A percentile compares a stretch with the other conserved stretches of the same genome.
These are phyloP conservation scores for Eucalyptus decipiens DNA, from an alignment of 345 rosid species.

Conservation along the genomic window DNA sequence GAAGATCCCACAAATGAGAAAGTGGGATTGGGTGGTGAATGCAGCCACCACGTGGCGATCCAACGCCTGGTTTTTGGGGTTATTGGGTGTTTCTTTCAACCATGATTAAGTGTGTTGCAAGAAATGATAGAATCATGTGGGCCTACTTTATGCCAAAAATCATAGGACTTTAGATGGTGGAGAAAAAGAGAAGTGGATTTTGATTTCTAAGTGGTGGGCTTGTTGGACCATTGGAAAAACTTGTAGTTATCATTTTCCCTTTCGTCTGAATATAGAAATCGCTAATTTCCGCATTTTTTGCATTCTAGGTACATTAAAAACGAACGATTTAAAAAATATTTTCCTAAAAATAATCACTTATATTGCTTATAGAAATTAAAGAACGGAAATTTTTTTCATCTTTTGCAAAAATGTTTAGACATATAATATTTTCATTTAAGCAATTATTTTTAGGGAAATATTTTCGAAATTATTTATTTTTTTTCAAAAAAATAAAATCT, in stretches of 20 bases:
- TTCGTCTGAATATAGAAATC: not conserved
- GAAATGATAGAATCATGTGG: not conserved
- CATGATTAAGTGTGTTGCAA: not conserved
- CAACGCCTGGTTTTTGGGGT: not conserved
- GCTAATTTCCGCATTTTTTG: not conserved
- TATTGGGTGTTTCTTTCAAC: not conserved
- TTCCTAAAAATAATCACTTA: not conserved
- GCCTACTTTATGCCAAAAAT: not conserved
- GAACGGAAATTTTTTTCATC: not conserved
- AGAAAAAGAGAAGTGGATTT: not conserved
- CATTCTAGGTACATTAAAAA: not conserved
- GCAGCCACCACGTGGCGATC: not conserved
- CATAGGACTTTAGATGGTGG: not conserved
- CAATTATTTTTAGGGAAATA: not conserved
- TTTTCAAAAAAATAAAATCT: not conserved
- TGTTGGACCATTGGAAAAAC: not conserved
- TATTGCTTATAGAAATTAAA: not conserved
- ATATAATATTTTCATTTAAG: not conserved
- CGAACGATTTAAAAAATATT: rapidly evolving
- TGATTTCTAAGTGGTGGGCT: not conserved
- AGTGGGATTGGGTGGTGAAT: not conserved
- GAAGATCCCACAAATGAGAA: not conserved
- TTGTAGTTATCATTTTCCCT: not conserved
- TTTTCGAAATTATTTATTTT: not conserved
- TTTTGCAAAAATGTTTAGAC: not conserved